Percentiles rank a stretch among this genome's conserved stretches.
Conservation (phyloP, 768 basidiomycete genomes). For the Calvatia gigantea region DNA sequence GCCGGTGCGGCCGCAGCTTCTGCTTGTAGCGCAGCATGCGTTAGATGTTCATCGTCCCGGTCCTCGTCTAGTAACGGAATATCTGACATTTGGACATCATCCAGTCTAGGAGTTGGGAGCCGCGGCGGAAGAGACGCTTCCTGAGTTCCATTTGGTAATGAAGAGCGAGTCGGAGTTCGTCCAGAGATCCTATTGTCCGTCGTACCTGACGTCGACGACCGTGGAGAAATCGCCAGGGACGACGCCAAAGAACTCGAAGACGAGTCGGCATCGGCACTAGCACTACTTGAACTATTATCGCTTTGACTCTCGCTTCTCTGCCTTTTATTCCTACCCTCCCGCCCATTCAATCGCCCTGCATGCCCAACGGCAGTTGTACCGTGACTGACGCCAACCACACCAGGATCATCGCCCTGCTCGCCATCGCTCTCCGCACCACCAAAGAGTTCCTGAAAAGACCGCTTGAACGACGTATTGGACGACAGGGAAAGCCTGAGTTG, state of each 20-base stretch:
- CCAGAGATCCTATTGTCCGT: not conserved
- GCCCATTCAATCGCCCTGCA: not conserved
- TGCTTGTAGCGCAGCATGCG: not conserved
- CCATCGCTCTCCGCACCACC: constrained; percentile 6
- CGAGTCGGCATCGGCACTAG: not conserved
- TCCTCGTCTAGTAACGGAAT: constrained; percentile 4
- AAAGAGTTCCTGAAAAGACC: constrained; percentile 10
- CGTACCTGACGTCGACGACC: not conserved
- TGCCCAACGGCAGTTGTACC: not conserved
- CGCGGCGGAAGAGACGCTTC: constrained; percentile 1
- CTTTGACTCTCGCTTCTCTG: not conserved
- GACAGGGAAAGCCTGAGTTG: constrained; percentile 7
- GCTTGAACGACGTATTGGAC: constrained; percentile 6
- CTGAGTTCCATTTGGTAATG: not conserved
- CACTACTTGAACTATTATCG: not conserved
- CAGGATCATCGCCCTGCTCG: not conserved
- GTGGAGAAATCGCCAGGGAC: not conserved
- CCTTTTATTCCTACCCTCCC: constrained; percentile 4
- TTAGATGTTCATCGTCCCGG: not conserved
- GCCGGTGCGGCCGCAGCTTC: not conserved
- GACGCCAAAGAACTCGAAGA: not conserved
- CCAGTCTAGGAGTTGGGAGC: constrained; percentile 8
- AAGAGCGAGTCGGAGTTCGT: not conserved
- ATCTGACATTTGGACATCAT: constrained; percentile 13
- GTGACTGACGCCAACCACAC: not conserved